These are phyloP conservation scores for Voacanga thouarsii DNA, from an alignment of 257 asterid species.

Conservation along the genomic window DNA sequence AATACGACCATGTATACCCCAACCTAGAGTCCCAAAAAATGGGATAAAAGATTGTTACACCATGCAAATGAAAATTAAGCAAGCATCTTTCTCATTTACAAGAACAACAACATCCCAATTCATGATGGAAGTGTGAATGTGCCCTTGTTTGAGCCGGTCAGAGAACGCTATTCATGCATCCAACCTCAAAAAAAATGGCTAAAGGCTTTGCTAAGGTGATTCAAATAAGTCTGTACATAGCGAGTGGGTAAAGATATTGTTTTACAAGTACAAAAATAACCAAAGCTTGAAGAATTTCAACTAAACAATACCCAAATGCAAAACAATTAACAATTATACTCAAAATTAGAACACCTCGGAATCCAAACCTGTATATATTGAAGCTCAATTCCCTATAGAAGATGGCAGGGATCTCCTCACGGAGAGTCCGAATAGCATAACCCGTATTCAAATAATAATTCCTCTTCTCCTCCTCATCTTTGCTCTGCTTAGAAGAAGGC, in stretches of 20 bases:
- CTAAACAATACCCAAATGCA: background rate
- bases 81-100: background rate
- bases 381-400: conserved; percentile 71
- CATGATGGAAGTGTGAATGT: background rate
- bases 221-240: background rate
- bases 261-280: background rate
- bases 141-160: background rate
- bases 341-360: background rate
- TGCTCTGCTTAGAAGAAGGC: conserved; percentile 32
- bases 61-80: background rate
- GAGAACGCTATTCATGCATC: background rate
- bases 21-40: background rate
- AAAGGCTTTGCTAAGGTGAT: background rate
- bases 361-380: conserved; percentile 74
- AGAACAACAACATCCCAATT: background rate
- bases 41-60: background rate
- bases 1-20: background rate
- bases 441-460: conserved; percentile 81
- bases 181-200: background rate
- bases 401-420: conserved; percentile 84
- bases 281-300: background rate
- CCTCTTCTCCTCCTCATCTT: conserved; percentile 70
- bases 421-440: conserved; percentile 80
- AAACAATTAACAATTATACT: background rate
- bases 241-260: background rate